A percentile compares a stretch with the other conserved stretches of the same genome.
Evolutionary conservation across 2,329 filamentous ascomycete species (phyloP).

Genomic region (Penicillium brasilianum): DNA sequence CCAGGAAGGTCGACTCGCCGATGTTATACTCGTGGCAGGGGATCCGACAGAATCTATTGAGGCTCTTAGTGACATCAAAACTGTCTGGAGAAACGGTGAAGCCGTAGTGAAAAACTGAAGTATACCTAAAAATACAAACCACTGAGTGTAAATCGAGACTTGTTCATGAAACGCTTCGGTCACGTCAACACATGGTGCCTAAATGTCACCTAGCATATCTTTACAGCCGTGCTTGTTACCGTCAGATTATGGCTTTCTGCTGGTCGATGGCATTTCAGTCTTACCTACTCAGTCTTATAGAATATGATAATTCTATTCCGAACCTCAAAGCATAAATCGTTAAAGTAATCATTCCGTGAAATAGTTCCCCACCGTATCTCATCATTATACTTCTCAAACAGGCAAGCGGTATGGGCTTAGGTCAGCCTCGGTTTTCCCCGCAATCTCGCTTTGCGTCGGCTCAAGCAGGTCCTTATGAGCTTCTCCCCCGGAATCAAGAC

Average conservation of each 20-base stretch:
- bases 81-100: slow-evolving; percentile 19
- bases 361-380: background rate
- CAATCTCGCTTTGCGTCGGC: slow-evolving; percentile 48
- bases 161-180: too few species aligned
- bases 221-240: background rate
- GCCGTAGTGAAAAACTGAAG: background rate
- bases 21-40: slow-evolving; percentile 13
- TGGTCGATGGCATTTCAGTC: background rate
- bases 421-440: slow-evolving; percentile 37
- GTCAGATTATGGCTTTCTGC: background rate
- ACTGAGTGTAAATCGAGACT: background rate
- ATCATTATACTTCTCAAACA: background rate
- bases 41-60: slow-evolving; percentile 15
- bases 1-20: slow-evolving; percentile 13
- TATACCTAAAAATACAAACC: too few species aligned
- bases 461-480: slow-evolving; percentile 27
- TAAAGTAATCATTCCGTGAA: background rate
- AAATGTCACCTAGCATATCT: background rate
- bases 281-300: background rate
- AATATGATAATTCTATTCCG: too few species aligned
- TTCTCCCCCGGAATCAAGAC: slow-evolving; percentile 11
- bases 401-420: slow-evolving; percentile 16
- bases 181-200: background rate
- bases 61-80: slow-evolving; percentile 8
- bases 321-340: too few species aligned